phyloP scores from a whole-genome alignment of 1,284 basidiomycete genomes.

The Mixia osmundae region DNA sequence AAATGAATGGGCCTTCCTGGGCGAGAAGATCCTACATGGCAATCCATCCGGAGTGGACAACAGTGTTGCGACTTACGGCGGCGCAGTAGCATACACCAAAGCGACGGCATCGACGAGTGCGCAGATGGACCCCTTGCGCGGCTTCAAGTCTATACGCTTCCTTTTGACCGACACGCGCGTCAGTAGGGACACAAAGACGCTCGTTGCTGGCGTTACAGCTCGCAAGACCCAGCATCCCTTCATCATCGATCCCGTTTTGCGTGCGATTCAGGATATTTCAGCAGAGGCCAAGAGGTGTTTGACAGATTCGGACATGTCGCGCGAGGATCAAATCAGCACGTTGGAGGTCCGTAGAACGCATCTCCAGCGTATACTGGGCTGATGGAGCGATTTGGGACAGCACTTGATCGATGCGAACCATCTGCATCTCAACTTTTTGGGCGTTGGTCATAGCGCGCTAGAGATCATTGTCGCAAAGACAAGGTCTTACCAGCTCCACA shows the following conservation, averaged over 20 bases:
- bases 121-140: conserved; percentile 59
- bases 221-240: conserved; percentile 57
- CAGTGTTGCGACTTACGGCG: conserved; percentile 76
- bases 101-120: conserved; percentile 41
- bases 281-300: conserved; percentile 55
- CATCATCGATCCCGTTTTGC: conserved; percentile 44
- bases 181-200: conserved; percentile 74
- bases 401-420: conserved; percentile 74
- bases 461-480: conserved; percentile 60
- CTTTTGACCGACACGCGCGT: conserved; percentile 81
- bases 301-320: conserved; percentile 42
- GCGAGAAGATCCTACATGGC: conserved; percentile 91
- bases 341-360: conserved; percentile 17
- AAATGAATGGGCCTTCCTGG: conserved; percentile 81
- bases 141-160: conserved; percentile 48
- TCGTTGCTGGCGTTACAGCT: conserved; percentile 66
- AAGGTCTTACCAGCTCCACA: conserved; percentile 45
- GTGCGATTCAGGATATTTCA: conserved; percentile 54
- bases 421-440: conserved; percentile 54
- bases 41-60: conserved; percentile 97
- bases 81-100: conserved; percentile 73
- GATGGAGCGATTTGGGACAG: conserved; percentile 23
- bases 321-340: conserved; percentile 32
- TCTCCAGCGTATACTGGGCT: not conserved
- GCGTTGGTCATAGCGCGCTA: conserved; percentile 74